Percentiles rank a stretch among this genome's conserved stretches.
Conservation (phyloP, 495 filamentous ascomycete species). For the Endocarpon pusillum region DNA sequence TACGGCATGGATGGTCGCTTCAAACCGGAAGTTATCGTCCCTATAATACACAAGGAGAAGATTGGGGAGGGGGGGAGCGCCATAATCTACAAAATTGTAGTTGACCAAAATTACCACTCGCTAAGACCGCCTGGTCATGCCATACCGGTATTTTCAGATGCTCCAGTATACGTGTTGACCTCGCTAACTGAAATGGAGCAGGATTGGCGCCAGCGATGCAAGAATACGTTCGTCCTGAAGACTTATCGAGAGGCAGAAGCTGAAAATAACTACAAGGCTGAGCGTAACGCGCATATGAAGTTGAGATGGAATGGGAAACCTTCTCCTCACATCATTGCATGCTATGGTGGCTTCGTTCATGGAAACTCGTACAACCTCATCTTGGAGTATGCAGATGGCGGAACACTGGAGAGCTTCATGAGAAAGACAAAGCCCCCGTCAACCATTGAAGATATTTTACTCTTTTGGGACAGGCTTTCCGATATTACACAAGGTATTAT, state of each 20-base stretch:
- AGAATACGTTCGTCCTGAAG: constrained; percentile 27
- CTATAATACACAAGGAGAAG: constrained; percentile 11
- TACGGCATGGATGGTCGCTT: constrained; percentile 7
- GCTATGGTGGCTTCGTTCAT: constrained; percentile 25
- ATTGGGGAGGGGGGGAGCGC: constrained; percentile 5
- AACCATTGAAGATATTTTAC: constrained; percentile 16
- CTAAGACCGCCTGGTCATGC: too few species aligned
- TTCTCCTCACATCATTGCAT: constrained; percentile 20
- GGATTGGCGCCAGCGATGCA: too few species aligned
- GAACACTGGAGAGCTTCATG: constrained; percentile 25
- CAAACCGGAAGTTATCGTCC: constrained; percentile 11
- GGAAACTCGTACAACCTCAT: constrained; percentile 22
- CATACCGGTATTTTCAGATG: too few species aligned
- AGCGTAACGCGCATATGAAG: constrained; percentile 18
- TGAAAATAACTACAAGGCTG: constrained; percentile 17
- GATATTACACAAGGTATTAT: constrained; percentile 19
- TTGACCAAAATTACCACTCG: constrained; percentile 16
- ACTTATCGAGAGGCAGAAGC: constrained; percentile 17
- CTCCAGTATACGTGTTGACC: too few species aligned
- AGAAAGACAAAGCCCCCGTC: constrained; percentile 12
- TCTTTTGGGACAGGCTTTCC: constrained; percentile 27
- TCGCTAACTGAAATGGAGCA: too few species aligned
- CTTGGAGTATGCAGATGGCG: constrained; percentile 28
- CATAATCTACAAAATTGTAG: constrained; percentile 10
- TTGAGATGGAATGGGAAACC: constrained; percentile 10